Base-by-base conservation (phyloP, 768 basidiomycete genomes). In the Hysterangium stoloniferum region DNA sequence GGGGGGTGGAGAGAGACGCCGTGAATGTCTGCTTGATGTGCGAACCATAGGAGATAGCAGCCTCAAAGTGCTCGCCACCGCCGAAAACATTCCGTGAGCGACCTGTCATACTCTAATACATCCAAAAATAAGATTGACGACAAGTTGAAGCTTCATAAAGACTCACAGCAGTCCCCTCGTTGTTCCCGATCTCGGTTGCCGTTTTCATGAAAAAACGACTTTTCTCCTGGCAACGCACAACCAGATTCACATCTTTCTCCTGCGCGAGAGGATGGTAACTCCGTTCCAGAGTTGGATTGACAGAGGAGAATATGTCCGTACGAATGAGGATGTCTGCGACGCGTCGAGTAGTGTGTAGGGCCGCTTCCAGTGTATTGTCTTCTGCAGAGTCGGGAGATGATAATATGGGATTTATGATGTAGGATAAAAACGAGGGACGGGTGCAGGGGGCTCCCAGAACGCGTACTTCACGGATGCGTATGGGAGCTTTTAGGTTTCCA, bases 91-190 rank as follows among this genome's bases (percentile, higher is more conserved):
- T 98, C 12, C 87, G 76, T 34, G 97, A 66, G 45, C 86, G 80
- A 6, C 79, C 91, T 4, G 84, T 88, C 34, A 84, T 77, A 48
- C 83, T 86, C 92, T 85, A n/a, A n/a, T n/a, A 54, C 0, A 33
- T 1, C 15, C 24, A 37, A 3, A 22, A 42, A 37, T 22, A 28
- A 31, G 15, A 31, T 25, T 11, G 27, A 17, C 12, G 3, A 31
- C 19, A 27, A 45, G 3, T 17, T 19, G 19, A 27, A 24, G 6
- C 41, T 7, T 2, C 6, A 25, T 24, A 27, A 25, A 32, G 22
- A 76, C 89, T 62, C 61, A 92, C 93, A n/a, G 91, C 92, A 49
- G 71, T 92, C 9, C 89, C 95, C 64, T 97, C 96, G 44, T 83
- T 85, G 53, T 95, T 92, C 3, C 96, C 95, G 5, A 97, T 71